phyloP scores from a whole-genome alignment of 495 filamentous ascomycete genomes.

The Neurospora sp. region DNA sequence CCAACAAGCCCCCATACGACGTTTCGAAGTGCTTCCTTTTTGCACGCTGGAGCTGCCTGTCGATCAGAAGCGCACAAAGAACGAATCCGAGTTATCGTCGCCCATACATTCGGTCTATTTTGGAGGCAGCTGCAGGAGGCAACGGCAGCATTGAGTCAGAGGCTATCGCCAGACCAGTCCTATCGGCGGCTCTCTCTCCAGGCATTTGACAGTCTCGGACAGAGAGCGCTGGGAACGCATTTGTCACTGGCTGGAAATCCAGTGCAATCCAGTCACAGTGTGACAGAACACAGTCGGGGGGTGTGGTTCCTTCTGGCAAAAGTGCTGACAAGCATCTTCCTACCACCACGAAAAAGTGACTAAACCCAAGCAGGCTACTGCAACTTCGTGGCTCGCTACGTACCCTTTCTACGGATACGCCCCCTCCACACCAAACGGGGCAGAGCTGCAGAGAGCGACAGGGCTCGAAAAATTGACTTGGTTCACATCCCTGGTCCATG shows the following conservation, averaged over 20 bases:
- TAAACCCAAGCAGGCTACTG: slow-evolving; percentile 6
- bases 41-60: not conserved
- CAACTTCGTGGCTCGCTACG: not conserved
- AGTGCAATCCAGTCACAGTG: not conserved
- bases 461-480: slow-evolving; percentile 4
- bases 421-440: slow-evolving; percentile 5
- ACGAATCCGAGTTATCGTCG: not conserved
- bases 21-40: not conserved
- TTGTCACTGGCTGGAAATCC: not conserved
- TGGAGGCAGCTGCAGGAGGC: not conserved
- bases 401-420: slow-evolving; percentile 2
- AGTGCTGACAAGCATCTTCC: slow-evolving; percentile 5
- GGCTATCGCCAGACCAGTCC: not conserved
- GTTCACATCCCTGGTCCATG: not conserved
- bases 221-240: not conserved
- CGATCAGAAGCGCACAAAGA: not conserved
- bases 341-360: slow-evolving; percentile 3
- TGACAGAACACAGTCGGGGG: slow-evolving; percentile 1
- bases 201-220: not conserved
- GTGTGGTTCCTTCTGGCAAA: slow-evolving; percentile 5
- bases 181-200: not conserved
- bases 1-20: not conserved
- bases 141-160: not conserved
- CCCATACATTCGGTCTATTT: not conserved
- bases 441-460: slow-evolving; percentile 3